phyloP scores from a whole-genome alignment of 2,329 filamentous ascomycete species.

The Trichoderma koningii region DNA sequence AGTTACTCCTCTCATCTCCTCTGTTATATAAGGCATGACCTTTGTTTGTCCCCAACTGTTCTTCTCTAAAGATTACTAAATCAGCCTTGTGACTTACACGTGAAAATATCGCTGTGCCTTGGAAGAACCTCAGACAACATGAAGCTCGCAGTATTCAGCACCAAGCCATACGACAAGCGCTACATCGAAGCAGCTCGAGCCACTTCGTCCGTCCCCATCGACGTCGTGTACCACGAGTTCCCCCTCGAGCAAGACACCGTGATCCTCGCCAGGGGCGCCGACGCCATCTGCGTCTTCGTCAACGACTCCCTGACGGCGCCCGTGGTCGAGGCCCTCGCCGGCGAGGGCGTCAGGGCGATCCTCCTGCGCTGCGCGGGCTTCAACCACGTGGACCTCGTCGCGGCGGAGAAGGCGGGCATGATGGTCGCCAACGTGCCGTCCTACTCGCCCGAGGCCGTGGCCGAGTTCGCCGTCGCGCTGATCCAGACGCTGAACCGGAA shows the following conservation, averaged over 20 bases:
- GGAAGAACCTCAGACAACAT: constrained; percentile 36
- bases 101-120: too few species aligned
- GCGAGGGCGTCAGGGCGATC: constrained; percentile 56
- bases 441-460: constrained; percentile 69
- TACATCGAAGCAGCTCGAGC: constrained; percentile 51
- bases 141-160: constrained; percentile 65
- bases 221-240: constrained; percentile 61
- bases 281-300: constrained; percentile 68
- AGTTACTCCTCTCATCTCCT: background rate
- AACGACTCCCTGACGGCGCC: constrained; percentile 59
- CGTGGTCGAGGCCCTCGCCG: constrained; percentile 55
- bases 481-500: constrained; percentile 68
- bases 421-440: constrained; percentile 67
- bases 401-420: constrained; percentile 56
- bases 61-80: too few species aligned
- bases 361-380: constrained; percentile 68
- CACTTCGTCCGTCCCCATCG: constrained; percentile 39
- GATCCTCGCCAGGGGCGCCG: constrained; percentile 52
- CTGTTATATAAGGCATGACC: too few species aligned
- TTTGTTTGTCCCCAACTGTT: background rate
- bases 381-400: constrained; percentile 65
- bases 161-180: constrained; percentile 63
- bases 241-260: constrained; percentile 58
- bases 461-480: constrained; percentile 68
- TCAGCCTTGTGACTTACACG: too few species aligned